Conservation (phyloP, 2,329 filamentous ascomycete species). For the Sporothrix variecibatus region DNA sequence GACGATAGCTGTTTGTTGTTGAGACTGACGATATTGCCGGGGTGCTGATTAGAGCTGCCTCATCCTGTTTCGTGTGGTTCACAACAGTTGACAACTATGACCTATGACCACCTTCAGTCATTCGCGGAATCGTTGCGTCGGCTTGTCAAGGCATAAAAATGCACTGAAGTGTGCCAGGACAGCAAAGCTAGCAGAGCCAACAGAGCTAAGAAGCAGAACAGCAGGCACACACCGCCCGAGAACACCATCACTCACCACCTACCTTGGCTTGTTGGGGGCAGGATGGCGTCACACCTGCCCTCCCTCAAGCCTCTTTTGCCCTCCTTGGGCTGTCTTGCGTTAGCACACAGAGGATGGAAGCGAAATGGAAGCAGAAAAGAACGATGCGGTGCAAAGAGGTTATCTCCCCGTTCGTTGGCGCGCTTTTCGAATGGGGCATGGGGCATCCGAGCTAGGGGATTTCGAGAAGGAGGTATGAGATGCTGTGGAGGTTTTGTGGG, state of each 20-base stretch:
- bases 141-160: conserved; percentile 7
- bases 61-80: neutral
- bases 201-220: neutral
- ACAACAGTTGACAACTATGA: neutral
- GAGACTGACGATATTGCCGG: neutral
- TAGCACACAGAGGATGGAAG: conserved; percentile 20
- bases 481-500: conserved; percentile 19
- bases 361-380: conserved; percentile 23
- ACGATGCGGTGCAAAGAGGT: conserved; percentile 17
- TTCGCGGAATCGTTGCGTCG: neutral
- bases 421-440: conserved; percentile 1
- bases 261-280: neutral
- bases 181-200: neutral
- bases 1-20: neutral
- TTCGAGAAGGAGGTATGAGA: conserved; percentile 24
- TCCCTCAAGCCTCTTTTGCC: neutral
- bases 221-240: neutral
- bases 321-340: conserved; percentile 16
- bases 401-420: conserved; percentile 17
- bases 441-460: conserved; percentile 22
- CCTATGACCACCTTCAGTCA: neutral
- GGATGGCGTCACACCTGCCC: conserved; percentile 18
- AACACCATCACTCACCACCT: neutral
- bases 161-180: neutral
- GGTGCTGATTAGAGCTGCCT: neutral